Evolutionary conservation across 208 protist genomes (phyloP).

Genomic region (Leishmania tarentolae): DNA sequence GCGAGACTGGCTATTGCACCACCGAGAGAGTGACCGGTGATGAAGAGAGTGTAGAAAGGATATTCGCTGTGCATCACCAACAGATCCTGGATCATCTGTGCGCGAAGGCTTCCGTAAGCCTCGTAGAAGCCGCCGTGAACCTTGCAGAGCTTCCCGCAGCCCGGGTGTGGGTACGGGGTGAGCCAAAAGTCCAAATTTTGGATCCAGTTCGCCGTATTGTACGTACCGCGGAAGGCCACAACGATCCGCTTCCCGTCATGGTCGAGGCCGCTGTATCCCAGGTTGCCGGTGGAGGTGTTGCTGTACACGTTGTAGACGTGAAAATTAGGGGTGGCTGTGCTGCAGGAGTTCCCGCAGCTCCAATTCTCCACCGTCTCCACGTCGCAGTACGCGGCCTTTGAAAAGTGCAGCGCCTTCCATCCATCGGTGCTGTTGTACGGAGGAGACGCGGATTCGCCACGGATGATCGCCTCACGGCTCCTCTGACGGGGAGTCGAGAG

Average conservation of each 20-base stretch:
- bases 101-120: conserved; percentile 42
- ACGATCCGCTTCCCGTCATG: conserved; percentile 37
- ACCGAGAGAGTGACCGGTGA: conserved; percentile 82
- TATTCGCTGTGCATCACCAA: conserved; percentile 30
- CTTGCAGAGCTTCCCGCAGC: conserved; percentile 25
- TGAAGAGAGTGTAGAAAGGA: conserved; percentile 42
- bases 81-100: conserved; percentile 35
- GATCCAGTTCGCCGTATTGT: conserved; percentile 71
- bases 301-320: conserved; percentile 30
- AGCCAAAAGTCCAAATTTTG: conserved; percentile 49
- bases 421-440: conserved; percentile 23
- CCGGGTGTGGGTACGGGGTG: conserved; percentile 36
- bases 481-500: not conserved
- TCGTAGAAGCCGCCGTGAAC: conserved; percentile 68
- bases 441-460: not conserved
- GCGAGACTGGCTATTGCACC: conserved; percentile 62
- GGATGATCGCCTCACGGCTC: too few relatives aligned
- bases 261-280: conserved; percentile 41
- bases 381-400: conserved; percentile 59
- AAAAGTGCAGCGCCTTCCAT: conserved; percentile 43
- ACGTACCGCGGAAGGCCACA: conserved; percentile 61
- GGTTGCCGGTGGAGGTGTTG: conserved; percentile 41
- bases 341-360: conserved; percentile 39
- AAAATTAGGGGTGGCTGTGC: conserved; percentile 27
- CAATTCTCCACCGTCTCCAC: conserved; percentile 25